Evolutionary conservation across 306 rosid species (phyloP).

Genomic region (Castanea mollissima): DNA sequence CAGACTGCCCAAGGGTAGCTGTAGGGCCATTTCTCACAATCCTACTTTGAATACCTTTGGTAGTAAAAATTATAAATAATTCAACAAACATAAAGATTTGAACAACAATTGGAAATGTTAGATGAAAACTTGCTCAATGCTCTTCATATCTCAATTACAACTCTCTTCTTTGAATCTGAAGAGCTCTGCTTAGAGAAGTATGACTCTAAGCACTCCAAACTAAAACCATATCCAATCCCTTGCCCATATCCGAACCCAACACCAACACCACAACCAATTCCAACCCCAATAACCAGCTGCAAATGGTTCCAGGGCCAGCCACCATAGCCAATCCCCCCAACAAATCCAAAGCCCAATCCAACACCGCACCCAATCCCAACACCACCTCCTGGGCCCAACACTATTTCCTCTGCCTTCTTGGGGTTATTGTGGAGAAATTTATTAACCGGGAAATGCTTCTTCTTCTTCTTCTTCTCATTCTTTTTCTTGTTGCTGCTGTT

Average conservation of each 20-base stretch:
- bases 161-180: conserved; percentile 29
- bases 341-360: conserved; percentile 42
- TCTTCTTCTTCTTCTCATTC: neutral
- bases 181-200: conserved; percentile 16
- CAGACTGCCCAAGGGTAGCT: no score
- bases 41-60: no score
- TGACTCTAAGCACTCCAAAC: conserved; percentile 28
- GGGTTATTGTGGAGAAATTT: conserved; percentile 29
- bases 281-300: conserved; percentile 32
- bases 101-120: neutral
- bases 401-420: conserved; percentile 9
- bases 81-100: neutral
- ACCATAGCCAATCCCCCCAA: conserved; percentile 41
- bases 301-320: conserved; percentile 37
- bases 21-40: no score
- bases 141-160: conserved; percentile 35
- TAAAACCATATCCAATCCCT: conserved; percentile 40
- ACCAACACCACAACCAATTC: conserved; percentile 49
- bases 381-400: conserved; percentile 45
- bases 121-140: neutral
- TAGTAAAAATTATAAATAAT: neutral
- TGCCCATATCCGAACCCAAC: conserved; percentile 44
- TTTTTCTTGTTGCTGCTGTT: neutral
- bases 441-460: conserved; percentile 21
- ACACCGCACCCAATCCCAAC: conserved; percentile 51